Evolutionary conservation across 106 monocot species (phyloP).

Genomic region (Dendrobium chrysotoxum): DNA sequence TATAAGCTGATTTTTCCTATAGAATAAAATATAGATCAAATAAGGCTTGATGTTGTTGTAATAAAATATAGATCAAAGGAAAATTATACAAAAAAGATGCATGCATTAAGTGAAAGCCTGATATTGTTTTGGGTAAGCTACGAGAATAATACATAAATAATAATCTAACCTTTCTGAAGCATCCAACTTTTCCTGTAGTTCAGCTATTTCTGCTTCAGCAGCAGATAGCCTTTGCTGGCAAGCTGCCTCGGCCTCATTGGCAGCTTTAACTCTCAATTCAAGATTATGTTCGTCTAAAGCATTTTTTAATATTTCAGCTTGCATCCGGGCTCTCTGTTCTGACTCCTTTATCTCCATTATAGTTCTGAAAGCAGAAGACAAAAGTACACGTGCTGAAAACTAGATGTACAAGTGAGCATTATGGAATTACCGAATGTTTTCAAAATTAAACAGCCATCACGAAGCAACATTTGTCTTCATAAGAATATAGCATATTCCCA

Average conservation of each 20-base stretch:
- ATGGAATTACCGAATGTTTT: not conserved
- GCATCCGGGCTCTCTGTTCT: slow-evolving; percentile 64
- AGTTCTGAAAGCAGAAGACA: slow-evolving; percentile 37
- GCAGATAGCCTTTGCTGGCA: slow-evolving; percentile 71
- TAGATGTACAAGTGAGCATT: not conserved
- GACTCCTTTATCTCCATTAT: slow-evolving; percentile 81
- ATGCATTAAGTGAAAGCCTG: not conserved
- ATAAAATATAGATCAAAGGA: not conserved
- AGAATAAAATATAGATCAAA: too few species aligned
- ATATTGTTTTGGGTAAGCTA: not conserved
- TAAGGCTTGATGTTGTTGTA: too few species aligned
- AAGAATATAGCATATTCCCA: not conserved
- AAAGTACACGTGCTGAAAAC: slow-evolving; percentile 2
- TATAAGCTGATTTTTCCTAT: too few species aligned
- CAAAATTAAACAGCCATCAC: not conserved
- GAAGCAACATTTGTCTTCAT: not conserved
- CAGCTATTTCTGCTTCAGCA: slow-evolving; percentile 78
- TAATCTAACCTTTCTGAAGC: slow-evolving; percentile 62
- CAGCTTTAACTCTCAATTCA: slow-evolving; percentile 90
- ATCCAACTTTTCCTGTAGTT: slow-evolving; percentile 67
- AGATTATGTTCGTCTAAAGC: slow-evolving; percentile 79
- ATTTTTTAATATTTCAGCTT: slow-evolving; percentile 58
- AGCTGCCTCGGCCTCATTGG: slow-evolving; percentile 91
- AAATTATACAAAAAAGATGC: not conserved
- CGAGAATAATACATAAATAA: not conserved